These are phyloP conservation scores for Colletotrichum chlorophyti DNA, from an alignment of 2,329 filamentous ascomycete genomes.

Conservation along the genomic window DNA sequence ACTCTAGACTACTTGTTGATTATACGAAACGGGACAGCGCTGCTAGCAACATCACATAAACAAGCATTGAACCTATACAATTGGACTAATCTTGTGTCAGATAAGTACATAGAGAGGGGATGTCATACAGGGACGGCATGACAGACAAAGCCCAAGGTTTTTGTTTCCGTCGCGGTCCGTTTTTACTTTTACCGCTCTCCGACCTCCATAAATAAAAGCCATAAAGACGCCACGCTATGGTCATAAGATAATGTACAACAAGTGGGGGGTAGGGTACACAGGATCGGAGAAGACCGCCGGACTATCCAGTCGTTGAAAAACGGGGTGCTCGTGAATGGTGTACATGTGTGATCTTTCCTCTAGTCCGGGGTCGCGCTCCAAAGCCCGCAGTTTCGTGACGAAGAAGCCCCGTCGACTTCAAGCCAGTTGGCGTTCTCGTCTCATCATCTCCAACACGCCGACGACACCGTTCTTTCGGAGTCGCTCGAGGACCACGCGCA, in stretches of 20 bases:
- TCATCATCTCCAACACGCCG: conserved; percentile 62
- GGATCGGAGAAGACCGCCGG: conserved; percentile 2
- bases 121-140: conserved; percentile 38
- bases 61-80: background rate
- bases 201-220: conserved; percentile 21
- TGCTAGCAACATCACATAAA: background rate
- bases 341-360: conserved; percentile 11
- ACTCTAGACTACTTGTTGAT: too few relatives aligned
- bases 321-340: conserved; percentile 8
- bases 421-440: conserved; percentile 44
- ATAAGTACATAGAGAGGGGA: conserved; percentile 47
- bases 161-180: conserved; percentile 11
- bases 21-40: too few relatives aligned
- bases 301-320: background rate
- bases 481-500: conserved; percentile 81
- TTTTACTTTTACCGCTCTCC: conserved; percentile 17
- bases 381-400: background rate
- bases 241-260: conserved; percentile 40
- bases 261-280: conserved; percentile 17
- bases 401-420: background rate
- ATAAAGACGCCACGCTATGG: conserved; percentile 45
- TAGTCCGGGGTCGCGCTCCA: conserved; percentile 18
- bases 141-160: conserved; percentile 17
- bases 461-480: conserved; percentile 65
- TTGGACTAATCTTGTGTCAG: conserved; percentile 14